Percentiles rank a stretch among this genome's conserved stretches.
These are phyloP conservation scores for Alternaria conjuncta DNA, from an alignment of 2,329 filamentous ascomycete species.

Conservation along the genomic window DNA sequence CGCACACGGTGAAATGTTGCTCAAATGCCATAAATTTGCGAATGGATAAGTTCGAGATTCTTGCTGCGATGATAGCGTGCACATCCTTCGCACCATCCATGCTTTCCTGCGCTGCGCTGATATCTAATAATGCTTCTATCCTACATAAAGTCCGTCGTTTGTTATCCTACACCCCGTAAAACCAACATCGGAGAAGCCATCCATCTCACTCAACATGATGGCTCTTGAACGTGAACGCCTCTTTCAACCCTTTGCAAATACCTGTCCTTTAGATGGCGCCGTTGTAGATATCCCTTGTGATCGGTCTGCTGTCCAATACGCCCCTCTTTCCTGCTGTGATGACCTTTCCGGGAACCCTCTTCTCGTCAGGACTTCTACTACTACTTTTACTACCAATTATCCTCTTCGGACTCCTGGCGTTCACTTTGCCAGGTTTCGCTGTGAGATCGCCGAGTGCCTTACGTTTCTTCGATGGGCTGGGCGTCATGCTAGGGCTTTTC, in stretches of 20 bases:
- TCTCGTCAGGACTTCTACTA: conserved; percentile 40
- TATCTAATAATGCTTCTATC: background rate
- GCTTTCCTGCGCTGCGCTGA: background rate
- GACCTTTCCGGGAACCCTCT: conserved; percentile 63
- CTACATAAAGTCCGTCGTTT: background rate
- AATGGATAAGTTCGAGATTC: too few species aligned
- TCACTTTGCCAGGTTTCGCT: conserved; percentile 8
- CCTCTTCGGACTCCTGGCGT: conserved; percentile 22
- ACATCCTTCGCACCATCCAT: background rate
- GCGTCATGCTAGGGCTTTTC: conserved; percentile 13
- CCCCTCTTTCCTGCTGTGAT: conserved; percentile 62
- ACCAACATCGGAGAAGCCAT: background rate
- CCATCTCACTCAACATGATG: background rate
- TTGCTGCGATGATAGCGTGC: background rate
- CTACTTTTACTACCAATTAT: conserved; percentile 28
- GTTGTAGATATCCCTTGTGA: conserved; percentile 80
- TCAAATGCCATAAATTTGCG: too few species aligned
- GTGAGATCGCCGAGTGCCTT: conserved; percentile 36
- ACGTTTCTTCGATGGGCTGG: conserved; percentile 45
- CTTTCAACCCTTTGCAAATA: background rate
- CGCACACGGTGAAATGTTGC: too few species aligned
- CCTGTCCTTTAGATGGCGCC: conserved; percentile 42
- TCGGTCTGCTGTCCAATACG: conserved; percentile 69
- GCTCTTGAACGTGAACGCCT: background rate
- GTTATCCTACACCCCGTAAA: background rate